phyloP scores from a whole-genome alignment of 345 rosid species.

The Salix exigua region DNA sequence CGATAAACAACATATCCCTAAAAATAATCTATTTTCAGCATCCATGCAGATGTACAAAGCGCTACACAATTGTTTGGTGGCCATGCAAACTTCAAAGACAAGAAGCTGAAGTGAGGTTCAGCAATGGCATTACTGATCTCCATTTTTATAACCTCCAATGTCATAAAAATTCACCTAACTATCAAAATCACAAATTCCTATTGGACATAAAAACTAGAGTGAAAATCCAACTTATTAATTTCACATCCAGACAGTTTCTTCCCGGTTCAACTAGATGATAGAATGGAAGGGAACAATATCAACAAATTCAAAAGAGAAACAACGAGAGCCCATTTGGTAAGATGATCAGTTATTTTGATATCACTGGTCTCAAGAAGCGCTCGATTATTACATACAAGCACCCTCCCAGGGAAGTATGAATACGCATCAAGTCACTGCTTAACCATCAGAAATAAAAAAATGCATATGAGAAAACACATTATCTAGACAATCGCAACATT shows the following conservation, averaged over 20 bases:
- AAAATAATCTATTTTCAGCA: neutral
- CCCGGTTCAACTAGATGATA: neutral
- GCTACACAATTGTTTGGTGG: neutral
- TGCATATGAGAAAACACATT: neutral
- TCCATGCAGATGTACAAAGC: neutral
- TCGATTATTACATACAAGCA: slow-evolving; percentile 23
- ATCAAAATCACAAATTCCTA: neutral
- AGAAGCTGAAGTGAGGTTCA: neutral
- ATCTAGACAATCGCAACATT: neutral
- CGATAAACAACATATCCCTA: slow-evolving; percentile 89
- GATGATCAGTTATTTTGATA: slow-evolving; percentile 13
- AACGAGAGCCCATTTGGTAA: slow-evolving; percentile 18
- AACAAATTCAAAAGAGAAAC: neutral
- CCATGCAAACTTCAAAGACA: neutral
- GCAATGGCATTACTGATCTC: neutral
- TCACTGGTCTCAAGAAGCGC: slow-evolving; percentile 35
- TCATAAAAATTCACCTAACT: neutral
- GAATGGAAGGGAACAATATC: neutral
- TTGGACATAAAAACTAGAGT: neutral
- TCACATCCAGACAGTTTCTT: neutral
- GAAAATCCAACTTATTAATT: neutral
- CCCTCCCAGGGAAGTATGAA: slow-evolving; percentile 4
- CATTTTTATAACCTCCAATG: neutral
- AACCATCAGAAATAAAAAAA: slow-evolving; percentile 23
- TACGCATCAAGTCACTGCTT: slow-evolving; percentile 23